Evolutionary conservation across 768 basidiomycete species (phyloP), one percentile per base, ranked within the genome.

Genomic region (Agaricus blazei): DNA sequence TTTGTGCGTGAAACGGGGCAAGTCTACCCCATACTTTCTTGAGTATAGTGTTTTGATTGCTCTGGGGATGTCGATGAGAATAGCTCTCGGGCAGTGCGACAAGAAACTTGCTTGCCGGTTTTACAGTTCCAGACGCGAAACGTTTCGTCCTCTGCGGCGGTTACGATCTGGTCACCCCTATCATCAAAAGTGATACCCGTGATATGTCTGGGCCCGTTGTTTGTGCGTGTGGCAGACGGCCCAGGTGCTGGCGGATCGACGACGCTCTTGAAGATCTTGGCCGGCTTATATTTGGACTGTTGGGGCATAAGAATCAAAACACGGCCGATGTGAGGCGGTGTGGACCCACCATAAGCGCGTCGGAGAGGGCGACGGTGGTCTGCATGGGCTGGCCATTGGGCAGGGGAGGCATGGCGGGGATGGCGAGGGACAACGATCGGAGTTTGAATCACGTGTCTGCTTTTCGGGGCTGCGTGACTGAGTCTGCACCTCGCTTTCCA

Each of bases 11-110:
- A 98, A 97, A 3, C 96, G 84, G 23, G 94, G 92, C 19, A 95
- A 80, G 69, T 96, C 92, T 44, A 94, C 88, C 1, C 97, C 97
- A 68, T 98, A 99, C 69, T 99, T 99, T 71, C 95, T 94, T 0
- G 95, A 98, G 63, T 87, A 83, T 3, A 94, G 70, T 1, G 85
- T 87, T 70, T 91, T 94, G 34, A 81, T 63, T 50, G 80, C 79
- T 76, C 95, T 90, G 59, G 11, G 37, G 49, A 49, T 37, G n/a
- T 43, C 48, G 36, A 47, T 64, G 60, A 61, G 58, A 48, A 62
- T 50, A 63, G 65, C 50, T 26, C 44, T 57, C 58, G 61, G 50
- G 57, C 53, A 54, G 50, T 51, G 54, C 62, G 56, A 54, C 61
- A 60, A 59, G 63, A 58, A 64, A 89, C 96, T 88, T 80, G 86